Conservation (phyloP, 306 rosid genomes). For the Gillenia trifoliata region DNA sequence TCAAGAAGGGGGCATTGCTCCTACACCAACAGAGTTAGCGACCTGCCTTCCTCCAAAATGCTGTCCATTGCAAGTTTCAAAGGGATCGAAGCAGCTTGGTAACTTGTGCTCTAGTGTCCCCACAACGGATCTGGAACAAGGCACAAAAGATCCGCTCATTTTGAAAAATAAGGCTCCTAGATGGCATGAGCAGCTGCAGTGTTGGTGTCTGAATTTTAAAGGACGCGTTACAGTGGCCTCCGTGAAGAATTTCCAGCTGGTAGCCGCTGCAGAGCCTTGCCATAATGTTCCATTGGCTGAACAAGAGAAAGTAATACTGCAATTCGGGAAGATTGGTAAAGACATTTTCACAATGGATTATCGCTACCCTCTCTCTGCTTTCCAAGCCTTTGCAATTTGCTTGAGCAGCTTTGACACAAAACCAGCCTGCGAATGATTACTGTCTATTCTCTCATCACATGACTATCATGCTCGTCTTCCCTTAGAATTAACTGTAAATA, state of each 20-base stretch:
- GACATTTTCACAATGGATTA: conserved; percentile 97
- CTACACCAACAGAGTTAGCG: conserved; percentile 63
- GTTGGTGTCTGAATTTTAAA: conserved; percentile 96
- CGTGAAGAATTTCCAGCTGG: conserved; percentile 93
- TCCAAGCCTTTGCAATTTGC: conserved; percentile 94
- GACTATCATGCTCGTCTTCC: conserved; percentile 23
- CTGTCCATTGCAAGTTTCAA: conserved; percentile 23
- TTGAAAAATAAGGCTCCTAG: conserved; percentile 86
- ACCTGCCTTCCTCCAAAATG: conserved; percentile 28
- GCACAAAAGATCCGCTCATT: conserved; percentile 45
- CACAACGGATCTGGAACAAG: conserved; percentile 20
- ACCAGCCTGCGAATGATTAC: conserved; percentile 87
- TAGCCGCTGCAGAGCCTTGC: conserved; percentile 62
- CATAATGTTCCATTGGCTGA: conserved; percentile 60
- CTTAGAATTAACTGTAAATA: conserved; percentile 38
- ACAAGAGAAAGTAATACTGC: conserved; percentile 81
- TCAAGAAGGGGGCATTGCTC: conserved; percentile 77
- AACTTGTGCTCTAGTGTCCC: conserved; percentile 31
- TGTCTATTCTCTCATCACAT: conserved; percentile 1
- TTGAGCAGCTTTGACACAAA: conserved; percentile 96
- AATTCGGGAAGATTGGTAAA: conserved; percentile 92
- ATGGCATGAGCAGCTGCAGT: conserved; percentile 93
- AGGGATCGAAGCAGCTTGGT: conserved; percentile 41
- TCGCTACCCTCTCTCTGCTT: conserved; percentile 89
- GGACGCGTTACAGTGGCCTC: conserved; percentile 96